A percentile compares a stretch with the other conserved stretches of the same genome.
Evolutionary conservation across 768 basidiomycete species (phyloP).

Genomic region (Mrakia gelida): DNA sequence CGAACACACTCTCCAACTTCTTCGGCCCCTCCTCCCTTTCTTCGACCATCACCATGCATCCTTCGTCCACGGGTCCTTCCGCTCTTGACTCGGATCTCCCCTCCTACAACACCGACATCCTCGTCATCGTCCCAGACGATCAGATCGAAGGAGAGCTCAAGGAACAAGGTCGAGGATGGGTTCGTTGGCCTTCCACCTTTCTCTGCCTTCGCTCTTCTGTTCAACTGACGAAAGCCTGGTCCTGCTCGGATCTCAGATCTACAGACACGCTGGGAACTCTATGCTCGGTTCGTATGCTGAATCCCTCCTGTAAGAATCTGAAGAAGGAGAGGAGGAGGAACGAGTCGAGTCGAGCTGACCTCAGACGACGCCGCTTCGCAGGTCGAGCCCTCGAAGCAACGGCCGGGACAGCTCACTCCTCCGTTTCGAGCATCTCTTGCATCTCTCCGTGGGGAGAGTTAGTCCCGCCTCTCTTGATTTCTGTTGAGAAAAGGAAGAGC

Average conservation of each 20-base stretch:
- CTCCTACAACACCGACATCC: not conserved
- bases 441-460: constrained; percentile 8
- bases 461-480: too few species aligned
- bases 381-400: not conserved
- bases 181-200: not conserved
- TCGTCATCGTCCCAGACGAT: not conserved
- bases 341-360: not conserved
- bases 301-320: too few species aligned
- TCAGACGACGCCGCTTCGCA: not conserved
- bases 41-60: not conserved
- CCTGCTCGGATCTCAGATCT: not conserved
- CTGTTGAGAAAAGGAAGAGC: not conserved
- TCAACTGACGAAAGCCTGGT: not conserved
- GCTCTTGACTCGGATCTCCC: not conserved
- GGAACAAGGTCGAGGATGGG: not conserved
- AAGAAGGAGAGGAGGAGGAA: not conserved
- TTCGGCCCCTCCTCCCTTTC: not conserved
- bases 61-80: not conserved
- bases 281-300: not conserved
- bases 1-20: too few species aligned
- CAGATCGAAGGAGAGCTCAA: not conserved
- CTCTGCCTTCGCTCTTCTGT: not conserved
- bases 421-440: not conserved
- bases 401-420: not conserved
- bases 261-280: not conserved